Base-by-base conservation (phyloP, 2,329 filamentous ascomycete species). In the Diplodia scrobiculata region DNA sequence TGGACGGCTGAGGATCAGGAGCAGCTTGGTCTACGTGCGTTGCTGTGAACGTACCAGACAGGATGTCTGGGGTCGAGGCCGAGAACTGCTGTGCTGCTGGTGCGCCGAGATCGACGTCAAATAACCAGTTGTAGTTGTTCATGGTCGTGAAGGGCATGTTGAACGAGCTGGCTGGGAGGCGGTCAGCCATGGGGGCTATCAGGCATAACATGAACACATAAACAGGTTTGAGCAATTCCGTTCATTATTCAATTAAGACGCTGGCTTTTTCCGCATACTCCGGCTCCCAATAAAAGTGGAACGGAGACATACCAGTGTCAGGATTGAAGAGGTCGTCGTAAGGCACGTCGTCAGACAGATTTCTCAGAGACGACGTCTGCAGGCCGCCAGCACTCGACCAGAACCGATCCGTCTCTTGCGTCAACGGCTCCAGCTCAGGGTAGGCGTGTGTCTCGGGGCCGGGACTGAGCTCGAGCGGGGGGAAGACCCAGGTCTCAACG, bases 81-180 rank as follows among this genome's bases (percentile, higher is more conserved):
- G 55, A 36, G 21, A 66, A 51, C 36, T 67, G 69, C 14, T 68
- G 67, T 6, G 71, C 45, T 29, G 60, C 70, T 62, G 58, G n/a
- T 62, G 58, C 45, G 45, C 41, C 58, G 38, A 76, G 71, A 63
- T 81, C 78, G 66, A 84, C 73, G 52, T 85, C 82, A 70, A 88
- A 88, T 1, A 88, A 72, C 85, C 86, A 88, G 66, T 84, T 86
- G 71, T 88, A 88, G 66, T 88, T 86, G 68, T 80, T 80, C 67
- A 85, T 84, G 1, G 86, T 87, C 2, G 86, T 87, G 72, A 86
- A 88, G 5, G 86, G 86, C 76, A 87, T 86, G 65, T 88, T 88
- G 72, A 88, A 88, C 0, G 85, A 87, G 70, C 82, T 86, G 34
- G 86, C 85, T 72, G 47, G 41, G 19, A 58, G 59, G 34, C 19